Percentiles rank a stretch among this genome's conserved stretches.
Evolutionary conservation across 257 asterid species (phyloP).

Genomic region (Apocynum venetum): DNA sequence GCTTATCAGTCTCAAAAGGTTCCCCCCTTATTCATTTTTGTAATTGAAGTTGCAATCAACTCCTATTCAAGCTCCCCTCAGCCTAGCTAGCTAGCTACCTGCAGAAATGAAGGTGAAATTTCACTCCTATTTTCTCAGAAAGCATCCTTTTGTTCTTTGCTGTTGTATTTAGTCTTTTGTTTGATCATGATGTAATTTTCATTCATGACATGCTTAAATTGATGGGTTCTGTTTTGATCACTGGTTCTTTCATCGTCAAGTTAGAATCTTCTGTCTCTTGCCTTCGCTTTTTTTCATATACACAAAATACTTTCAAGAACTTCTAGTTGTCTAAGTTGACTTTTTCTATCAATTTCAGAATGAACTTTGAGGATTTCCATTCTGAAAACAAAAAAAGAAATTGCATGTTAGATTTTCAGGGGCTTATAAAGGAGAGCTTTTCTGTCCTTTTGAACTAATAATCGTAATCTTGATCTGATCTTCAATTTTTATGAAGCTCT

Average conservation of each 20-base stretch:
- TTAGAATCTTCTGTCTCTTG: neutral
- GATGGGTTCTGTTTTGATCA: neutral
- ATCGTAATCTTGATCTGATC: neutral
- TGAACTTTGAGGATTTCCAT: neutral
- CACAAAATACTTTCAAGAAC: neutral
- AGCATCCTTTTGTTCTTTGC: neutral
- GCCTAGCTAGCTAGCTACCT: neutral
- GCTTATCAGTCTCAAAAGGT: neutral
- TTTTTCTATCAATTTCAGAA: no score
- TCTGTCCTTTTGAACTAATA: neutral
- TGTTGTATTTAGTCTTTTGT: neutral
- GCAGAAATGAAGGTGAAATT: conserved; percentile 18
- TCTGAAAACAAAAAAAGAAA: no score
- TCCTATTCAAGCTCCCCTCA: conserved; percentile 8
- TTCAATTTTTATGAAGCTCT: neutral
- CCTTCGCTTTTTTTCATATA: neutral
- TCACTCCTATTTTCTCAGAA: conserved; percentile 10
- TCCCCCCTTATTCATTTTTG: neutral
- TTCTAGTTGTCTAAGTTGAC: neutral
- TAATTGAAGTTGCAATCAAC: neutral
- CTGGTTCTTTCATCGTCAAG: neutral
- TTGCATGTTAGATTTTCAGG: neutral
- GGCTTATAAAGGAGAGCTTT: neutral
- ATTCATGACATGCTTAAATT: neutral
- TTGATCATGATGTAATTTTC: neutral